Evolutionary conservation across 176 grass and related monocot genomes (phyloP), one percentile per base, ranked within the genome.

Genomic region (Musa acuminata): DNA sequence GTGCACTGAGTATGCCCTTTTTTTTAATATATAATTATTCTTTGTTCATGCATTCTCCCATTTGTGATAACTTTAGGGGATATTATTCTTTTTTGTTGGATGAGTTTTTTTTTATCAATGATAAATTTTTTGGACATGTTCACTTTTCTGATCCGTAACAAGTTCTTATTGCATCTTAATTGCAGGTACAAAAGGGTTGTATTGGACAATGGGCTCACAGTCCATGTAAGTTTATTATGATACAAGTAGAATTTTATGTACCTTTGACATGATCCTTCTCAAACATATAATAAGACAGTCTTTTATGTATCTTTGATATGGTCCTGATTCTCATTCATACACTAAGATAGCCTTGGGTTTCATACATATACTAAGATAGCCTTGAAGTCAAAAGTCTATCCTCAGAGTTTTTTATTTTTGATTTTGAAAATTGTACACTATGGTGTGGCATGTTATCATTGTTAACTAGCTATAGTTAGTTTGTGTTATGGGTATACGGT

Each of bases 111-210:
- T 8, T 60, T 58, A 5, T 5, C 13, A 58, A 58, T 17, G 17
- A 17, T 43, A 54, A 9, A 35, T 2, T 20, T 49, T 27, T 69
- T 21, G 11, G 1, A 54, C 27, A 51, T 68, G 25, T 69, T 78
- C 17, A 71, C 43, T 75, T 58, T 82, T 76, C 80, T 23, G 35
- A 43, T 53, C 60, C 17, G 11, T 73, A 72, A 72, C 76, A 79
- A 63, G 72, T 62, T 78, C 17, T 73, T 85, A 60, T 24, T 2
- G 23, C 3, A 11, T 3, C 4, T 8, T 13, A 27, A 70, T 49
- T 81, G 74, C 87, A 96, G 93, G 84, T 96, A 92, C 86, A 96
- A 96, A 83, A 92, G 83, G 74, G 90, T 96, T 49, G 13, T 96
- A 72, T 71, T 96, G 71, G 89, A 96, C 76, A 96, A 96, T 84